These are phyloP conservation scores for Smallanthus sonchifolius DNA, from an alignment of 129 eudicot genomes.

Conservation along the genomic window DNA sequence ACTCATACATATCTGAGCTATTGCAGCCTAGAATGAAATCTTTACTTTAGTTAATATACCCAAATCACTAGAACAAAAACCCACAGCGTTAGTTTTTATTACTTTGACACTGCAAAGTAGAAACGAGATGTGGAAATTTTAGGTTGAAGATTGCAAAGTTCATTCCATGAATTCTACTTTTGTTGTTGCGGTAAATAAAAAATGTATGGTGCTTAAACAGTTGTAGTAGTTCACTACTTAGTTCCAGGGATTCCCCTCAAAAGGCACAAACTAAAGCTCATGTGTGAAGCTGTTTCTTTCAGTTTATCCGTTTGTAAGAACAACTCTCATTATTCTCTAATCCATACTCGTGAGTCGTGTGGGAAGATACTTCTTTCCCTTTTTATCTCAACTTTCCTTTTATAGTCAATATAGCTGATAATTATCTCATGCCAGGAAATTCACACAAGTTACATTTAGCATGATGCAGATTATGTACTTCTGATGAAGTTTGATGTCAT, in stretches of 20 bases:
- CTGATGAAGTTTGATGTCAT: background rate
- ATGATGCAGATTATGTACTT: background rate
- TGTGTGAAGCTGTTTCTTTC: background rate
- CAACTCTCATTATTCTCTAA: background rate
- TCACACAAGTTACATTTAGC: background rate
- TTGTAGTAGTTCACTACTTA: background rate
- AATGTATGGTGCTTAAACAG: background rate
- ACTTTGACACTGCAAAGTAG: background rate
- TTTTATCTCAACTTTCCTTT: background rate
- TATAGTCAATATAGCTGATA: background rate
- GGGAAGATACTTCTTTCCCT: background rate
- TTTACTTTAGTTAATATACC: slow-evolving; percentile 5
- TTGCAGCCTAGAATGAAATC: slow-evolving; percentile 1
- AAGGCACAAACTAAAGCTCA: background rate
- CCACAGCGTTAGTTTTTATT: background rate
- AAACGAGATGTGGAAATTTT: background rate
- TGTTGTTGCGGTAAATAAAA: background rate
- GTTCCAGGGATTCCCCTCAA: background rate
- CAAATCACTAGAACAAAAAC: background rate
- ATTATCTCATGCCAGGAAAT: background rate
- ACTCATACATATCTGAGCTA: slow-evolving; percentile 10
- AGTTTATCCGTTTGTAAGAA: background rate
- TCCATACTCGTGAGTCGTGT: background rate
- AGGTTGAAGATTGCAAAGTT: background rate
- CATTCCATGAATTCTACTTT: background rate